Evolutionary conservation across 1,284 basidiomycete species (phyloP).

Genomic region (Trichosporon sp.): DNA sequence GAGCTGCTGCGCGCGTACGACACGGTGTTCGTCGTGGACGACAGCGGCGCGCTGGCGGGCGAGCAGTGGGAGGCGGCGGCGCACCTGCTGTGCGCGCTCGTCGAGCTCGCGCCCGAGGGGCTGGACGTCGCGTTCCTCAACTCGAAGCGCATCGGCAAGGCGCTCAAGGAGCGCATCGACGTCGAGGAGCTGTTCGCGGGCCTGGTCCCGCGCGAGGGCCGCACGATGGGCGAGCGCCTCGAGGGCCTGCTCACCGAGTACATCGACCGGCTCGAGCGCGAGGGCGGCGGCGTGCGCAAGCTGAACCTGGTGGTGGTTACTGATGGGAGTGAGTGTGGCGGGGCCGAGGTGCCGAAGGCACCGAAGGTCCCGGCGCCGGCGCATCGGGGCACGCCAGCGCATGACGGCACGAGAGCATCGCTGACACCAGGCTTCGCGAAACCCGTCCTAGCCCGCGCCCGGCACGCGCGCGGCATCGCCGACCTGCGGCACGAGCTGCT

Average conservation of each 20-base stretch:
- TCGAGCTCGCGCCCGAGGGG: slow-evolving; percentile 40
- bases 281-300: not conserved
- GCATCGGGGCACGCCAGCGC: no score
- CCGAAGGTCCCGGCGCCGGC: no score
- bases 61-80: slow-evolving; percentile 41
- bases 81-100: slow-evolving; percentile 40
- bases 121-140: slow-evolving; percentile 49
- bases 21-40: slow-evolving; percentile 47
- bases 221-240: slow-evolving; percentile 40
- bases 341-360: not conserved
- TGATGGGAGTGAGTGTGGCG: slow-evolving; percentile 35
- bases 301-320: slow-evolving; percentile 47
- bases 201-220: slow-evolving; percentile 39
- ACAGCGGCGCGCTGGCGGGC: slow-evolving; percentile 42
- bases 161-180: slow-evolving; percentile 29
- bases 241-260: slow-evolving; percentile 44
- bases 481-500: slow-evolving; percentile 21
- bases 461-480: not conserved
- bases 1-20: slow-evolving; percentile 45
- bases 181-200: slow-evolving; percentile 47
- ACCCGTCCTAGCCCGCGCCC: slow-evolving; percentile 24
- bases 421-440: slow-evolving; percentile 30
- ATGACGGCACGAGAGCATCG: not conserved
- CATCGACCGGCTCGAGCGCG: slow-evolving; percentile 39
- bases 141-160: slow-evolving; percentile 41